phyloP scores from a whole-genome alignment of 2,329 filamentous ascomycete species.

The Beauveria pseudobassiana region DNA sequence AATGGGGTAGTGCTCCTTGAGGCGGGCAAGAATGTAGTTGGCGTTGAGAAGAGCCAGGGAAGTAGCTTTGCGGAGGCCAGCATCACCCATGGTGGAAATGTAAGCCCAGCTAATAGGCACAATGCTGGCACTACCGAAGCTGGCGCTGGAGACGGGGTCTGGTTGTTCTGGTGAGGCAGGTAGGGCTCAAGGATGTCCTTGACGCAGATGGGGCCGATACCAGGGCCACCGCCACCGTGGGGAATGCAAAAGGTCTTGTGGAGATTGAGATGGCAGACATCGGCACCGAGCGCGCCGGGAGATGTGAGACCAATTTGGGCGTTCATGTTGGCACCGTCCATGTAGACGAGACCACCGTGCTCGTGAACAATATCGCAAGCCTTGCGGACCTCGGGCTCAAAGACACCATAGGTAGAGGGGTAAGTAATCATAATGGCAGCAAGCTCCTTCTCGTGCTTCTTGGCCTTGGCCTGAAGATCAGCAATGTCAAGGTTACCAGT shows the following conservation, averaged over 20 bases:
- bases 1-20: conserved; percentile 80
- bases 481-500: conserved; percentile 85
- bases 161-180: conserved; percentile 50
- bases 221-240: conserved; percentile 88
- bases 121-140: conserved; percentile 84
- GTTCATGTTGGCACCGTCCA: conserved; percentile 99
- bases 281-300: conserved; percentile 88
- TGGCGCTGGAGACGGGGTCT: conserved; percentile 62
- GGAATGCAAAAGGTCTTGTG: conserved; percentile 99
- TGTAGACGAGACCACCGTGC: conserved; percentile 89
- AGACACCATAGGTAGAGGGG: conserved; percentile 90
- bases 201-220: conserved; percentile 89
- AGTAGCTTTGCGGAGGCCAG: conserved; percentile 80
- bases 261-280: conserved; percentile 93
- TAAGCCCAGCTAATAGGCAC: conserved; percentile 93
- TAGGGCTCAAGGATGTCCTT: conserved; percentile 70
- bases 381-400: conserved; percentile 81
- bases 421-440: conserved; percentile 97
- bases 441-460: conserved; percentile 77
- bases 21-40: conserved; percentile 88
- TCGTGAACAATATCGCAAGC: conserved; percentile 80
- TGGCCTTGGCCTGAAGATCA: conserved; percentile 81
- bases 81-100: conserved; percentile 80
- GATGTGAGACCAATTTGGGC: conserved; percentile 94
- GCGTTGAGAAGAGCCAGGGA: conserved; percentile 92